Evolutionary conservation across 129 eudicot species (phyloP).

Genomic region (Apium graveolens): DNA sequence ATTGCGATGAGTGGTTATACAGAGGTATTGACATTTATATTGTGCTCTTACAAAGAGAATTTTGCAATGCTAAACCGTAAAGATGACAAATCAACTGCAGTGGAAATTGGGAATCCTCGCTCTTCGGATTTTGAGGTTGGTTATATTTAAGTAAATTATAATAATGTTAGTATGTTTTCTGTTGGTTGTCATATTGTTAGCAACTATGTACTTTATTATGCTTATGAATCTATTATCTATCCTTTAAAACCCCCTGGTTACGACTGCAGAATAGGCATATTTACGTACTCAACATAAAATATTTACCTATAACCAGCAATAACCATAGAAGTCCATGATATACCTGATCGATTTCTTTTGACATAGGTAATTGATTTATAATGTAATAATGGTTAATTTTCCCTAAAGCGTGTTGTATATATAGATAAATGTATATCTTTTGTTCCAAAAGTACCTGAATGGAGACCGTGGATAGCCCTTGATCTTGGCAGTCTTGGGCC

Average conservation of each 20-base stretch:
- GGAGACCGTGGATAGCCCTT: neutral
- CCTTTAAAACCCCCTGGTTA: neutral
- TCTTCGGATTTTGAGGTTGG: constrained; percentile 90
- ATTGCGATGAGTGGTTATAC: constrained; percentile 77
- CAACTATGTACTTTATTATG: too few species aligned
- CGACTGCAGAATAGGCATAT: neutral
- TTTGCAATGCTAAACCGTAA: constrained; percentile 75
- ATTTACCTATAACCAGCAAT: neutral
- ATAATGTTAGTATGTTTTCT: neutral
- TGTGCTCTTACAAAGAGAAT: constrained; percentile 81
- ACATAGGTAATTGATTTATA: neutral
- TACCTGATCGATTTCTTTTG: neutral
- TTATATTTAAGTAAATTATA: neutral
- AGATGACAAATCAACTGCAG: constrained; percentile 76
- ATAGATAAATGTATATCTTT: neutral
- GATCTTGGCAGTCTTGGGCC: neutral
- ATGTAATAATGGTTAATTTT: neutral
- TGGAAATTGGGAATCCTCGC: constrained; percentile 84
- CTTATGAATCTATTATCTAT: too few species aligned
- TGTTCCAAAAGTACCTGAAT: neutral
- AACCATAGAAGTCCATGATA: neutral
- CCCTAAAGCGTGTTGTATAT: neutral
- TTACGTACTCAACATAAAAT: neutral
- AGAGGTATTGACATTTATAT: constrained; percentile 77
- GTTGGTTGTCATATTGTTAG: too few species aligned